A percentile compares a stretch with the other conserved stretches of the same genome.
Conservation (phyloP, 1,139 yeast genomes). For the Yamadazyma pseudoaaseri region DNA sequence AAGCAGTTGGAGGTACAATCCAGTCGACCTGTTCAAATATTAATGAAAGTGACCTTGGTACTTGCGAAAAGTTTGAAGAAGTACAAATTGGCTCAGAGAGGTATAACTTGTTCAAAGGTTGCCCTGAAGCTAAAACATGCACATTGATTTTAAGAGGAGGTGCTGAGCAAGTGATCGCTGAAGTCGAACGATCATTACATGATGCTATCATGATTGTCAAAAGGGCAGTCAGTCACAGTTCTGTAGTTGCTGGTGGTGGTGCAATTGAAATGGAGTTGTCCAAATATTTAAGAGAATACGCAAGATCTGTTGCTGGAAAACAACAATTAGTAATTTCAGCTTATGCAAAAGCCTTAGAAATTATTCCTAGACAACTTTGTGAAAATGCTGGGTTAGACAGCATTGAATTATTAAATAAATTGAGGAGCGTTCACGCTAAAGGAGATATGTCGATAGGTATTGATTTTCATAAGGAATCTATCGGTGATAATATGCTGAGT, state of each 20-base stretch:
- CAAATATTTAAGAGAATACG: conserved; percentile 79
- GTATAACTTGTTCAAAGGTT: conserved; percentile 87
- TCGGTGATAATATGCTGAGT: conserved; percentile 79
- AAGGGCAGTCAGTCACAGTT: conserved; percentile 83
- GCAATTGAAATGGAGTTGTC: conserved; percentile 98
- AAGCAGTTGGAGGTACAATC: conserved; percentile 91
- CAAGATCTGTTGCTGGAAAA: conserved; percentile 89
- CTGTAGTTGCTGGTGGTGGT: conserved; percentile 98
- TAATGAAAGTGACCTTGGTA: conserved; percentile 67
- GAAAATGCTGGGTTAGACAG: conserved; percentile 98
- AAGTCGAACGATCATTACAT: conserved; percentile 94
- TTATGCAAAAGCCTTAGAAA: conserved; percentile 91
- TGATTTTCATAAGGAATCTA: conserved; percentile 80
- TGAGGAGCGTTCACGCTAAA: conserved; percentile 91
- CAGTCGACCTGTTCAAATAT: conserved; percentile 91
- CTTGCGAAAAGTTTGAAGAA: conserved; percentile 86
- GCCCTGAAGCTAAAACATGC: conserved; percentile 91
- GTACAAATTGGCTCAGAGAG: conserved; percentile 94
- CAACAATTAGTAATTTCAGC: conserved; percentile 91
- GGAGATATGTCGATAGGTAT: conserved; percentile 93
- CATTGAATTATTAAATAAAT: conserved; percentile 82
- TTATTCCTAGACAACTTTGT: conserved; percentile 95
- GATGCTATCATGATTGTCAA: conserved; percentile 99
- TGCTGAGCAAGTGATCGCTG: conserved; percentile 97
- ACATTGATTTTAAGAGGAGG: conserved; percentile 95